These are phyloP conservation scores for Thielaviopsis ethacetica DNA, from an alignment of 2,329 filamentous ascomycete species.

Conservation along the genomic window DNA sequence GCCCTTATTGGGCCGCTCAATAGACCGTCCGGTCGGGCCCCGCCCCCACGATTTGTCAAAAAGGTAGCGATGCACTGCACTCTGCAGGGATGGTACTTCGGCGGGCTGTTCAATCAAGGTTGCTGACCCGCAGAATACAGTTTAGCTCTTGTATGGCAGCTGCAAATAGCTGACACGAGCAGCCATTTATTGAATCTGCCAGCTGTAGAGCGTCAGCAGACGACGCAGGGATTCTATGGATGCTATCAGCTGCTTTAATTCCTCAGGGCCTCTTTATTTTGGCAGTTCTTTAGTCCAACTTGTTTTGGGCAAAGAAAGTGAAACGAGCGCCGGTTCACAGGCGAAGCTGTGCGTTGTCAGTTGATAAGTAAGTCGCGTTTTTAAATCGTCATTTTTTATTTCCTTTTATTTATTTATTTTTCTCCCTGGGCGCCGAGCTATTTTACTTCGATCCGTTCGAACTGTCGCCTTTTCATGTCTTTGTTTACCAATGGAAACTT, in stretches of 20 bases:
- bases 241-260: background rate
- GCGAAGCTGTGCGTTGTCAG: background rate
- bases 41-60: background rate
- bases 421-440: background rate
- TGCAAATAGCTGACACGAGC: background rate
- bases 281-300: background rate
- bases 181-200: background rate
- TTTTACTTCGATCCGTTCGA: background rate
- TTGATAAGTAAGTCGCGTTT: background rate
- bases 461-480: background rate
- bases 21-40: too few relatives aligned
- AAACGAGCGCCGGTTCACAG: background rate
- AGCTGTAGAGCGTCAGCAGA: background rate
- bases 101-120: background rate
- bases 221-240: background rate
- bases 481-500: background rate
- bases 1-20: too few relatives aligned
- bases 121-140: background rate
- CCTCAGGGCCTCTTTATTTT: background rate
- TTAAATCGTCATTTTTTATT: background rate
- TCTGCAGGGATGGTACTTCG: background rate
- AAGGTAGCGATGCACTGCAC: background rate
- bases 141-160: background rate
- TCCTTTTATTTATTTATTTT: background rate
- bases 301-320: background rate